Evolutionary conservation across 306 rosid genomes (phyloP), one percentile per base, ranked within the genome.

Genomic region (Vicia sativa): DNA sequence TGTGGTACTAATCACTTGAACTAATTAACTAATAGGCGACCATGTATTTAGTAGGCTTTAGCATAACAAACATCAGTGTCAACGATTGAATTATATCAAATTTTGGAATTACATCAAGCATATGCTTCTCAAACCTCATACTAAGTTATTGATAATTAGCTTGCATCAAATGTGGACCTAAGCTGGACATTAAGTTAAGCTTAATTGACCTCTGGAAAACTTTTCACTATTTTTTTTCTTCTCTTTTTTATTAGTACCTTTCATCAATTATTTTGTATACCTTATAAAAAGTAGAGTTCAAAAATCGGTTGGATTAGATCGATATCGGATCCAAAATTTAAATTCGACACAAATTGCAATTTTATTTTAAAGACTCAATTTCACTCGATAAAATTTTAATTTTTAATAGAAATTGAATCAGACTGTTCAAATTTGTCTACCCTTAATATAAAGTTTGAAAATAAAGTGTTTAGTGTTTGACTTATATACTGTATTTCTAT

Each of bases 81-180:
- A 15, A 28, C 75, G 14, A 13, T 43, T 54, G 39, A 5, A 19
- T 59, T 62, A 11, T 11, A 61, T 66, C 23, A 58, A 37, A 10
- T 44, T 48, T 11, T 25, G 50, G 73, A 71, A 31, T 74, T 77
- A 78, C 75, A 79, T 72, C 77, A 49, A 74, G 21, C 46, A 16
- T 6, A 57, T 49, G 16, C 63, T 60, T 56, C 52, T 57, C 60
- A 52, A 68, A 44, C 49, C 75, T 52, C 43, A 31, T 21, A 62
- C 67, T 39, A 26, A 75, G 46, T n/a, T n/a, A n/a, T 71, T 76
- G 79, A 67, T 68, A 2, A 26, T 26, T 65, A 70, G 67, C 54
- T 43, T 56, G 54, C 65, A 65, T 78, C 66, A 43, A 55, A 53
- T 4, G 73, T 56, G 68, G 65, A 52, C 68, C 66, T 23, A 69